phyloP scores from a whole-genome alignment of 2,329 filamentous ascomycete genomes.

The Botrytis byssoidea region DNA sequence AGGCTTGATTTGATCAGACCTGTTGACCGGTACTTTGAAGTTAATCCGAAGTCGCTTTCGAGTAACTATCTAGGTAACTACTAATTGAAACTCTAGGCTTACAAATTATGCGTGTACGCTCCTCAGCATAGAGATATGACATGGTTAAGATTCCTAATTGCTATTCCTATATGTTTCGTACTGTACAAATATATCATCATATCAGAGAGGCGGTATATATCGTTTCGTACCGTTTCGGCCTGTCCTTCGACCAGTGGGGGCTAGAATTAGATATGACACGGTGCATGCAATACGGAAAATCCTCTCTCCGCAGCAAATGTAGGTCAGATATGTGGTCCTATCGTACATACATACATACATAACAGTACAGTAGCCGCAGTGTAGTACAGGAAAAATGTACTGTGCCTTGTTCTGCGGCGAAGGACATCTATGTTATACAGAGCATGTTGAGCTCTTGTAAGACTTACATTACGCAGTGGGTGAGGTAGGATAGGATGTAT shows the following conservation, averaged over 20 bases:
- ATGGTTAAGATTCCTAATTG: background rate
- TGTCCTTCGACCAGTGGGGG: background rate
- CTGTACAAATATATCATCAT: conserved; percentile 12
- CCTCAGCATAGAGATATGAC: background rate
- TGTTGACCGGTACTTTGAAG: background rate
- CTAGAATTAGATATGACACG: conserved; percentile 4
- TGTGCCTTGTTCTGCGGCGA: conserved; percentile 13
- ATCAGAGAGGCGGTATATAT: background rate
- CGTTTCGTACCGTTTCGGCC: background rate
- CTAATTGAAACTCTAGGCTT: background rate
- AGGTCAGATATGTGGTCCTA: conserved; percentile 14
- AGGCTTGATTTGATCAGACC: conserved; percentile 3
- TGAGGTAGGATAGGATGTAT: conserved; percentile 2
- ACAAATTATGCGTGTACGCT: background rate
- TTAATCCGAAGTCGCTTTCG: background rate
- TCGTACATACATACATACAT: conserved; percentile 15
- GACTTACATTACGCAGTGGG: background rate
- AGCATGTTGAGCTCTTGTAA: conserved; percentile 1
- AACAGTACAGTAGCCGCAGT: conserved; percentile 7
- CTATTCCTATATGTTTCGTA: background rate
- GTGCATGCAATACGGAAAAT: conserved; percentile 1
- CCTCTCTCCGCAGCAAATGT: conserved; percentile 11
- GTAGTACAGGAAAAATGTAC: conserved; percentile 12
- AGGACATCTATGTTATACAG: conserved; percentile 5
- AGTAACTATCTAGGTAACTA: background rate